Evolutionary conservation across 2,329 filamentous ascomycete genomes (phyloP).

Genomic region (Pseudocercospora pini-densiflorae): DNA sequence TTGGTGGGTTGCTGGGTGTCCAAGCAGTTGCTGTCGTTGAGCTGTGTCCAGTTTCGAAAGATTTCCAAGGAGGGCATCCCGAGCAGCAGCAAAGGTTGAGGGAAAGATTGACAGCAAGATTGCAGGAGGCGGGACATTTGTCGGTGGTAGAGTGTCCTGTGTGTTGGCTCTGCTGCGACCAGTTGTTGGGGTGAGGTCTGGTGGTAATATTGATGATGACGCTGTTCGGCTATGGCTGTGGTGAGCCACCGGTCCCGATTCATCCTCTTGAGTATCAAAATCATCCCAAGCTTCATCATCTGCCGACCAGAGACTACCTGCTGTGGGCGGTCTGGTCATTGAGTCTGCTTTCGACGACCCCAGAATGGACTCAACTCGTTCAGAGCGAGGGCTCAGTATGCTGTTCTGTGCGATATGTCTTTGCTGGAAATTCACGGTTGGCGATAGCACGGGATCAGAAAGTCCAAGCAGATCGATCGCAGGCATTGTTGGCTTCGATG

Average conservation of each 20-base stretch:
- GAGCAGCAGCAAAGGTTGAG: constrained; percentile 68
- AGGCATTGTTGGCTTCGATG: constrained; percentile 20
- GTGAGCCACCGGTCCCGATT: neutral
- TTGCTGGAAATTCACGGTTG: neutral
- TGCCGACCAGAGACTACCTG: constrained; percentile 13
- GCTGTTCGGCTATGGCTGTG: constrained; percentile 4
- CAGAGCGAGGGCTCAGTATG: constrained; percentile 19
- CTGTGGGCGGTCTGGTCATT: constrained; percentile 14
- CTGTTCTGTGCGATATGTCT: constrained; percentile 14
- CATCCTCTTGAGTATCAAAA: constrained; percentile 41
- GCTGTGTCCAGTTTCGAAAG: constrained; percentile 53
- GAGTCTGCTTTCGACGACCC: constrained; percentile 21
- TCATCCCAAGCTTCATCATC: constrained; percentile 51
- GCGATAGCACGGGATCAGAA: constrained; percentile 26
- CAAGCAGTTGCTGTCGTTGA: constrained; percentile 66
- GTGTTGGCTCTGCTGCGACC: neutral
- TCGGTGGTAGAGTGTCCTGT: constrained; percentile 61
- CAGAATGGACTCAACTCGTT: constrained; percentile 18
- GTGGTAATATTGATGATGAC: neutral
- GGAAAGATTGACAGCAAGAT: constrained; percentile 79
- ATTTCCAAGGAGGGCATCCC: constrained; percentile 67
- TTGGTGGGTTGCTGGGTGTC: constrained; percentile 61
- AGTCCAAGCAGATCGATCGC: constrained; percentile 37
- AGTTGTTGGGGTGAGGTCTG: neutral
- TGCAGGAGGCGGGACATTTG: constrained; percentile 87